Evolutionary conservation across 179 eudicot species (phyloP), one percentile per base, ranked within the genome.

Genomic region (Corrigiola litoralis): DNA sequence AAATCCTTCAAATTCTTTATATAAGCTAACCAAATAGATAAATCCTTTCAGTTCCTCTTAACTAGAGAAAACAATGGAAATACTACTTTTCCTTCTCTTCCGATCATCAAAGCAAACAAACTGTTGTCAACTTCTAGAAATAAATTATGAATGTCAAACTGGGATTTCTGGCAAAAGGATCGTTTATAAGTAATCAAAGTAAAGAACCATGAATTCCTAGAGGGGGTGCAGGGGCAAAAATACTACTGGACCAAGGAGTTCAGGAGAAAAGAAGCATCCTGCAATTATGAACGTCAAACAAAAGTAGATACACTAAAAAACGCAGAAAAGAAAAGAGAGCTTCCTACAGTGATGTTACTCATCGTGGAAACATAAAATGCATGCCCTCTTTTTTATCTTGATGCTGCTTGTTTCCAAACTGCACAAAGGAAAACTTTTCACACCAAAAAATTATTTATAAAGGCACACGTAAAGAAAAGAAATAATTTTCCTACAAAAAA

Each of bases 371-470:
- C 45, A 60, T 53, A 51, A 47, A 58, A 57, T 60, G 72, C 69
- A 69, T 54, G 75, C 63, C 72, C 33, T 62, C 63, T 58, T 33
- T 69, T 71, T 58, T 68, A 66, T 67, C 71, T 61, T 50, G 72
- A 52, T 58, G 77, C 68, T 73, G 77, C 76, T 46, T 55, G 75
- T 61, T 41, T 32, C 53, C 42, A 61, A 72, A 72, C 82, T 65
- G 83, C 79, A 70, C 55, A 69, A 59, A 23, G 64, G 60, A 54
- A 73, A 66, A 76, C 42, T 49, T 74, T 76, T 72, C 67, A 55
- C 60, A 61, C 69, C 62, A 67, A 71, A 25, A 64, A 49, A 66
- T 60, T 29, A 64, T 48, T 58, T 44, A 42, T 3, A 24, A 33
- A 53, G 33, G 47, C 63, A 28, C 70, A 72, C 45, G 58, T 60